A percentile compares a stretch with the other conserved stretches of the same genome.
Conservation (phyloP, 1,284 basidiomycete genomes). For the Marasmius sp. region DNA sequence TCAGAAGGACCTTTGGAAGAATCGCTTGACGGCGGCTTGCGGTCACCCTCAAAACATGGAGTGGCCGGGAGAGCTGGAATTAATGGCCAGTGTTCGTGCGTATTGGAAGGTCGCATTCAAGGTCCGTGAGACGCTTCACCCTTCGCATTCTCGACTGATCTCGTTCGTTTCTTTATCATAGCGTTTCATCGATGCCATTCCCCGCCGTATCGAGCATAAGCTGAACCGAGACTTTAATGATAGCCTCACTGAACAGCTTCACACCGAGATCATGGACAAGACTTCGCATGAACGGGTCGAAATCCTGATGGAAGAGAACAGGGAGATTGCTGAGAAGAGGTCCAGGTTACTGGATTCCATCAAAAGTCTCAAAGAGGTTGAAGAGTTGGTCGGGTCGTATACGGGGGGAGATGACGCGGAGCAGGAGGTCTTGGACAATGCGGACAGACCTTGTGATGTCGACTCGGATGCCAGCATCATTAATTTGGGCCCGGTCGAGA, state of each 20-base stretch:
- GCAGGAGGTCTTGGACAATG: too few species aligned
- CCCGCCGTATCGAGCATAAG: conserved; percentile 49
- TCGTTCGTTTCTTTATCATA: conserved; percentile 20
- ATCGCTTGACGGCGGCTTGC: neutral
- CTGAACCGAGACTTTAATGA: conserved; percentile 42
- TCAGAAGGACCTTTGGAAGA: conserved; percentile 6
- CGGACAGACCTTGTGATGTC: too few species aligned
- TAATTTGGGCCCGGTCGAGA: too few species aligned
- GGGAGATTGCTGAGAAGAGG: conserved; percentile 2
- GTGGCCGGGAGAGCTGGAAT: conserved; percentile 38
- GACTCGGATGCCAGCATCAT: too few species aligned
- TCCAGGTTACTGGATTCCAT: conserved; percentile 7
- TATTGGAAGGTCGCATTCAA: conserved; percentile 38
- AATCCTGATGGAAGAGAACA: conserved; percentile 9
- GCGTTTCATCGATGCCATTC: conserved; percentile 57
- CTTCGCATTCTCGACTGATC: neutral
- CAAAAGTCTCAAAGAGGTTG: conserved; percentile 8
- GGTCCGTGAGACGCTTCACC: neutral
- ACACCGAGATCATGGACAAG: conserved; percentile 19
- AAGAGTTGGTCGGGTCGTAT: neutral
- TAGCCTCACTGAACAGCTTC: conserved; percentile 36
- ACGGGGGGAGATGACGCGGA: neutral
- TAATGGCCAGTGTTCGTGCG: conserved; percentile 53
- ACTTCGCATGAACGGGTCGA: conserved; percentile 12
- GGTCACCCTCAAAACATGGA: neutral